Base-by-base conservation (phyloP, 2,329 filamentous ascomycete genomes). In the Ophiostoma piceae region DNA sequence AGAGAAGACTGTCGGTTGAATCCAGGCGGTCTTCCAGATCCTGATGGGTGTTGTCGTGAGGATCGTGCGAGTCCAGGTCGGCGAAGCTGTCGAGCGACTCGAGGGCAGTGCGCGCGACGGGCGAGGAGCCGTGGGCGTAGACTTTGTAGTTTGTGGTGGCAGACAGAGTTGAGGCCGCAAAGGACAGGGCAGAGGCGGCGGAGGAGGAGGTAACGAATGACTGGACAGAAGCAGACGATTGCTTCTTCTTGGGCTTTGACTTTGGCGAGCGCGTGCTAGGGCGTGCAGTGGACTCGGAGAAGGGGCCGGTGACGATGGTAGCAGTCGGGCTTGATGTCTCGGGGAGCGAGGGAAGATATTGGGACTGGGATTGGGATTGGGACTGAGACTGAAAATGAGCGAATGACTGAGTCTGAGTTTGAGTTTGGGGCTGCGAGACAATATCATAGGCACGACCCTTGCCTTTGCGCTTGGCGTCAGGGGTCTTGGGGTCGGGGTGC, bases 101-200 rank as follows among this genome's bases (percentile, higher is more conserved):
- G 19, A n/a, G 62, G 19, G 19, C 62, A 37, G 66, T 60, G 35
- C 57, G 41, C 3, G 66, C 70, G 35, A 78, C 75, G 51, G 78
- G 76, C 60, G 81, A 79, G 29, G 82, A 82, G 73, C 82, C 84
- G 70, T 81, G 81, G 51, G 79, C 81, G 73, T 85, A 83, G 26
- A 85, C 78, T 74, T 85, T 83, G 80, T 85, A 85, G 74, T 88
- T 87, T 64, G 83, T 81, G 19, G 79, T 80, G 57, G 85, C 83
- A 19, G 83, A 84, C 2, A 80, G 72, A 3, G 83, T 84, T 12
- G 84, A 83, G 6, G 83, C 84, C 16, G 83, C 82, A 64, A 77
- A 79, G 12, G 73, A 73, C 32, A 71, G 69, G 8, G 71, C 68
- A 4, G 72, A 70, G 6, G 62, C 22, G 3, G 64, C 60, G 1